These are phyloP conservation scores for Pleurotus cornucopiae DNA, from an alignment of 768 basidiomycete genomes.

Conservation along the genomic window DNA sequence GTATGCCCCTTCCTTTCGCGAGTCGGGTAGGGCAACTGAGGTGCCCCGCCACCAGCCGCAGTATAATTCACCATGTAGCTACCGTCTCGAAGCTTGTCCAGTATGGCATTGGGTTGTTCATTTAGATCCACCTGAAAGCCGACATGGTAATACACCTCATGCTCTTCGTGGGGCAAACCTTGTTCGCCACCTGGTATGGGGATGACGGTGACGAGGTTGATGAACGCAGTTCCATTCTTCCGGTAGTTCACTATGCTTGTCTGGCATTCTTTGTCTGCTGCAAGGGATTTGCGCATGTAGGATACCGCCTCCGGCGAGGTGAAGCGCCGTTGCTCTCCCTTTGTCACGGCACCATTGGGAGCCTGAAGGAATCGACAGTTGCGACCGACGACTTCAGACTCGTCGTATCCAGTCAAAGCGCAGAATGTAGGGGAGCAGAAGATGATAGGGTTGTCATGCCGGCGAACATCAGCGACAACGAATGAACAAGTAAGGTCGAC, in stretches of 20 bases:
- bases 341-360: slow-evolving; percentile 46
- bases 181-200: slow-evolving; percentile 68
- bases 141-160: slow-evolving; percentile 80
- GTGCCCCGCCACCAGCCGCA: slow-evolving; percentile 6
- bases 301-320: slow-evolving; percentile 60
- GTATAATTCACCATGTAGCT: slow-evolving; percentile 68
- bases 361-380: slow-evolving; percentile 92
- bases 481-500: slow-evolving; percentile 94
- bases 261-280: slow-evolving; percentile 84
- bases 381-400: slow-evolving; percentile 75
- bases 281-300: slow-evolving; percentile 60
- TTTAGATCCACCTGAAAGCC: slow-evolving; percentile 95
- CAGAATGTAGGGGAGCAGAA: slow-evolving; percentile 88
- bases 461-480: slow-evolving; percentile 79
- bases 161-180: slow-evolving; percentile 46
- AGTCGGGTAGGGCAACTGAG: slow-evolving; percentile 6
- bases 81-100: slow-evolving; percentile 76
- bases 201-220: slow-evolving; percentile 90
- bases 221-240: slow-evolving; percentile 80
- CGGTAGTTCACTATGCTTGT: slow-evolving; percentile 83
- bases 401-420: slow-evolving; percentile 68
- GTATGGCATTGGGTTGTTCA: slow-evolving; percentile 79
- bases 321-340: slow-evolving; percentile 44
- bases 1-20: slow-evolving; percentile 28
- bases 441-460: slow-evolving; percentile 82